Conservation (phyloP, 768 basidiomycete genomes). For the Russula ochroleuca region DNA sequence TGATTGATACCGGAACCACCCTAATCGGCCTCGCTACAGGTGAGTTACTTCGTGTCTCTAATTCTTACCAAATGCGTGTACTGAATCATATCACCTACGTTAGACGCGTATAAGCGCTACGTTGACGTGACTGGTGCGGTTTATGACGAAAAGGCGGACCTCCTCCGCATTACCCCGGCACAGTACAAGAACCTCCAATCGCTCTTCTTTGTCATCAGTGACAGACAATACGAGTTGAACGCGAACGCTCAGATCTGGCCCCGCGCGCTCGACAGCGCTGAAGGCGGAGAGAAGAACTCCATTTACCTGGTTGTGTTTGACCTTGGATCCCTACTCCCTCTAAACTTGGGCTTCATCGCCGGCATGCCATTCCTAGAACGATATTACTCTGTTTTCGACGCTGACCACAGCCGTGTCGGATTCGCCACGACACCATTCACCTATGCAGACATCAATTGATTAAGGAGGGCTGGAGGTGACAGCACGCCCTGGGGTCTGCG, state of each 20-base stretch:
- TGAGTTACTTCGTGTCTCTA: slow-evolving; percentile 17
- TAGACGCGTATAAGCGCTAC: slow-evolving; percentile 35
- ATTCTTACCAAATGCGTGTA: background rate
- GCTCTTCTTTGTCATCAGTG: slow-evolving; percentile 36
- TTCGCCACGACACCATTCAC: slow-evolving; percentile 53
- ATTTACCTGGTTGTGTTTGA: slow-evolving; percentile 41
- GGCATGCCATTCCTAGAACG: slow-evolving; percentile 54
- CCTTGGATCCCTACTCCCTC: slow-evolving; percentile 34
- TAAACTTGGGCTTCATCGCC: slow-evolving; percentile 48
- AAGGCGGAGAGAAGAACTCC: slow-evolving; percentile 36
- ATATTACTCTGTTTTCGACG: slow-evolving; percentile 65
- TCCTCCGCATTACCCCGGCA: slow-evolving; percentile 32
- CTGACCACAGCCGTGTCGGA: slow-evolving; percentile 54
- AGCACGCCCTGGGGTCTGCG: too few relatives aligned
- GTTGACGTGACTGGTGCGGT: slow-evolving; percentile 34
- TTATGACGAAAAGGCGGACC: slow-evolving; percentile 29
- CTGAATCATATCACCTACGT: slow-evolving; percentile 25
- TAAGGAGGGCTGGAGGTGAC: background rate
- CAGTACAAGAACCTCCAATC: slow-evolving; percentile 34
- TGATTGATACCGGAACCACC: slow-evolving; percentile 39
- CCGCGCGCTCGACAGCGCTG: slow-evolving; percentile 39
- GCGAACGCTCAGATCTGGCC: slow-evolving; percentile 47
- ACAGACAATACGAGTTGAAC: slow-evolving; percentile 38
- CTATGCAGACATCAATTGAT: slow-evolving; percentile 36
- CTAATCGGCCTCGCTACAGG: slow-evolving; percentile 35